Evolutionary conservation across 805 yeast genomes (phyloP), one percentile per base, ranked within the genome.

Genomic region (Diddensiella santjacobensis): DNA sequence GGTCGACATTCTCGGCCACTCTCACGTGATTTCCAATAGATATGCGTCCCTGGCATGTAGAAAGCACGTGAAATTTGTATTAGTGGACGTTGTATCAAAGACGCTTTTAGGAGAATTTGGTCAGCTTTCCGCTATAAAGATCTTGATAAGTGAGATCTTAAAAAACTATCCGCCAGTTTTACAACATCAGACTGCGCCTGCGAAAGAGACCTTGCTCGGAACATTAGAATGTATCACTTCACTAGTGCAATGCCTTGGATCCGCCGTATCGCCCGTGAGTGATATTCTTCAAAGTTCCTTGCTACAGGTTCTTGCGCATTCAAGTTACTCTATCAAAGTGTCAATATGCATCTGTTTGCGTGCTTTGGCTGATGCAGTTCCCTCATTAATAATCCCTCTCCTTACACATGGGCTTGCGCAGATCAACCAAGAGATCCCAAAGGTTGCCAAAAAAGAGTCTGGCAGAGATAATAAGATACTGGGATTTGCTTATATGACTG

Each of bases 91-190:
- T 19, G 50, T 64, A 15, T 56, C 60, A 3, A 50, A 40, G 22
- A 53, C 57, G 42, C 33, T 61, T n/a, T 52, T 64, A 11, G 67
- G 67, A 11, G 68, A 64, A 37, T 47, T 45, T 30, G 65, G 64
- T 22, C 59, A 60, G 35, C 19, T 60, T 23, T 15, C 52, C 4
- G 62, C 65, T 1, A 40, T 52, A 15, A 57, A 55, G 40, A 22
- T 56, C 11, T 42, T 63, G 23, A 24, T 51, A 17, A 47, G 48
- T 22, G 60, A 58, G 26, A 42, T 61, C 31, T 42, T 62, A 33
- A 52, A 54, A 36, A 54, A 53, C 42, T 57, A 51, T 40, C 54
- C 59, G 19, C 50, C 56, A 4, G 62, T 55, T 10, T 35, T 56
- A 40, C 51, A 54, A 26, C 56, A 56, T 10, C 54, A 53, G 24